Evolutionary conservation across 495 filamentous ascomycete species (phyloP).

Genomic region (Daldinia grandis): DNA sequence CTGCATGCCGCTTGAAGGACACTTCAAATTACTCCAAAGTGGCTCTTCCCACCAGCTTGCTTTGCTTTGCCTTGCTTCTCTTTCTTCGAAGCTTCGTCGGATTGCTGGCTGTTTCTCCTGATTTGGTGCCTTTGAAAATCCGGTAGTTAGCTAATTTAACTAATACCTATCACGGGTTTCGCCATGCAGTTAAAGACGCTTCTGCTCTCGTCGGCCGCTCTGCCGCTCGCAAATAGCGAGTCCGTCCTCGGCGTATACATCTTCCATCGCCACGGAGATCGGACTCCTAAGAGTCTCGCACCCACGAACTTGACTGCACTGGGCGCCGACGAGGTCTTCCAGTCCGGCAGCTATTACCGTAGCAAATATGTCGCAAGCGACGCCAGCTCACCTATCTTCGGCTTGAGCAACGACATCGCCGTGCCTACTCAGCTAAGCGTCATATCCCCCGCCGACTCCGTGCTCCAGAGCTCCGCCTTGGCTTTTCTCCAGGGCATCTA

Average conservation of each 20-base stretch:
- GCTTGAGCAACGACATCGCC: constrained; percentile 61
- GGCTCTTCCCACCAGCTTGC: constrained; percentile 3
- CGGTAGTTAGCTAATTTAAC: too few relatives aligned
- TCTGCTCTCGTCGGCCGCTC: constrained; percentile 46
- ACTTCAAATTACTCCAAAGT: constrained; percentile 20
- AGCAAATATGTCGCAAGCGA: constrained; percentile 62
- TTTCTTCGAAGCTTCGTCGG: constrained; percentile 1
- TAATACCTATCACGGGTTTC: too few relatives aligned
- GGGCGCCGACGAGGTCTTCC: constrained; percentile 71
- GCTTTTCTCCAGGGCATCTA: constrained; percentile 86
- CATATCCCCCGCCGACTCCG: constrained; percentile 67
- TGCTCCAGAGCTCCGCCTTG: constrained; percentile 73
- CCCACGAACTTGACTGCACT: constrained; percentile 68
- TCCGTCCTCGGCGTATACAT: constrained; percentile 74
- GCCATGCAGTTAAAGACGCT: constrained; percentile 38
- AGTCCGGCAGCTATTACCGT: constrained; percentile 69
- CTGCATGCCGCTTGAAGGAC: neutral
- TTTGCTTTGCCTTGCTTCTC: constrained; percentile 8
- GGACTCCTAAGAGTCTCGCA: constrained; percentile 65
- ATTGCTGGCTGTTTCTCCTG: constrained; percentile 9
- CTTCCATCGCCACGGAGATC: constrained; percentile 78
- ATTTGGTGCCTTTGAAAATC: too few relatives aligned
- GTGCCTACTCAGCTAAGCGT: constrained; percentile 69
- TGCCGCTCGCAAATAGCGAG: constrained; percentile 57
- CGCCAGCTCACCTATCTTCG: constrained; percentile 47